A percentile compares a stretch with the other conserved stretches of the same genome.
Evolutionary conservation across 2,329 filamentous ascomycete species (phyloP).

Genomic region (Colletotrichum higginsianum): DNA sequence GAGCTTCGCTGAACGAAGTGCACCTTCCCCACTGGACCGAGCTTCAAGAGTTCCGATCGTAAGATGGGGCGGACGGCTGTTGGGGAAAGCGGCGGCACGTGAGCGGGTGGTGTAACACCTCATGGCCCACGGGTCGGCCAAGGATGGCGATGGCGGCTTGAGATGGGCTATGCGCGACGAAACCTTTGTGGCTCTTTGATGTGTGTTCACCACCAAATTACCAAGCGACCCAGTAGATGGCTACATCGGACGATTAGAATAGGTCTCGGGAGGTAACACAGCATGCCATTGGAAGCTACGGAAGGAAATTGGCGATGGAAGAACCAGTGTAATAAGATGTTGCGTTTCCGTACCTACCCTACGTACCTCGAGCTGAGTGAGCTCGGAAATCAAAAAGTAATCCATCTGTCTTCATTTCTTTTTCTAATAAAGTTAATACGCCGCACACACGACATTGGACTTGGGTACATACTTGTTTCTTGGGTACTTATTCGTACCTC

Average conservation of each 20-base stretch:
- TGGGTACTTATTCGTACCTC: neutral
- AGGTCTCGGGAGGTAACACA: neutral
- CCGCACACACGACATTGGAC: neutral
- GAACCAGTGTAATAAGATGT: too few relatives aligned
- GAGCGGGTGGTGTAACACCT: too few relatives aligned
- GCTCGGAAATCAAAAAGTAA: neutral
- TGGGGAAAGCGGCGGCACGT: neutral
- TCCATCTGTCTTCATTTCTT: neutral
- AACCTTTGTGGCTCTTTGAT: neutral
- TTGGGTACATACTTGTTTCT: neutral
- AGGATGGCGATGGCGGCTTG: conserved; percentile 18
- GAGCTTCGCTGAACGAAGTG: conserved; percentile 6
- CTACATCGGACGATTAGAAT: neutral
- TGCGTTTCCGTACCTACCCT: too few relatives aligned
- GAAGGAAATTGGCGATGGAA: neutral
- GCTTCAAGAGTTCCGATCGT: neutral
- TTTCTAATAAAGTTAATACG: neutral
- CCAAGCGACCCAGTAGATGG: too few relatives aligned
- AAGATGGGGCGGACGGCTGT: neutral
- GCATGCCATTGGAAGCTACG: neutral
- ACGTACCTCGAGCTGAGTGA: too few relatives aligned
- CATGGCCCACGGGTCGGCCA: neutral
- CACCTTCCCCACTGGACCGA: neutral
- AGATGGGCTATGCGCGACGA: neutral
- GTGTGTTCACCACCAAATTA: too few relatives aligned